Percentiles rank a stretch among this genome's conserved stretches.
Conservation (phyloP, 768 basidiomycete species). For the Mycena alexandri region DNA sequence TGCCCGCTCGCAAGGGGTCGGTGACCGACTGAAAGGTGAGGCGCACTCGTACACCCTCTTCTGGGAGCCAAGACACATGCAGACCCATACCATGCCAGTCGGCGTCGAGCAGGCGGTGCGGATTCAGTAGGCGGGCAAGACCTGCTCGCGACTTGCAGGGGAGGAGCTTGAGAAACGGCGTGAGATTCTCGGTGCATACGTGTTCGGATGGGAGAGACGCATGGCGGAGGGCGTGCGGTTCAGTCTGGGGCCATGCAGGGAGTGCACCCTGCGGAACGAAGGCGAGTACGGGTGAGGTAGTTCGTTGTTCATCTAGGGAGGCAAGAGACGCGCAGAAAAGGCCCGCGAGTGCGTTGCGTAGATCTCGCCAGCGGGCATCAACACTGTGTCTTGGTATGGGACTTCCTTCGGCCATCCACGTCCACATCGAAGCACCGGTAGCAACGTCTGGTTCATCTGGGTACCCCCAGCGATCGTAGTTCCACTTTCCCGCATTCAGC, state of each 20-base stretch:
- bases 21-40: slow-evolving; percentile 82
- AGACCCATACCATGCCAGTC: slow-evolving; percentile 93
- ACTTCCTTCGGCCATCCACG: slow-evolving; percentile 85
- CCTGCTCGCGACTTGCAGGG: slow-evolving; percentile 94
- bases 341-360: slow-evolving; percentile 92
- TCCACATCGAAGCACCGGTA: slow-evolving; percentile 91
- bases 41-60: slow-evolving; percentile 71
- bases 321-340: slow-evolving; percentile 95
- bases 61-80: slow-evolving; percentile 75
- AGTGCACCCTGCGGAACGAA: slow-evolving; percentile 74
- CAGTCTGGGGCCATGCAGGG: slow-evolving; percentile 53
- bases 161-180: slow-evolving; percentile 93
- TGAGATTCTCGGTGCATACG: slow-evolving; percentile 98
- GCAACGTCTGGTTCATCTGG: slow-evolving; percentile 83
- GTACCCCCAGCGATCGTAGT: slow-evolving; percentile 86
- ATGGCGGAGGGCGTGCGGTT: slow-evolving; percentile 73
- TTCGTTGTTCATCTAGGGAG: slow-evolving; percentile 79
- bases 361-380: slow-evolving; percentile 84
- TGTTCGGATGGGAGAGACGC: slow-evolving; percentile 85
- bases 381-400: slow-evolving; percentile 57
- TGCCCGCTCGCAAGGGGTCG: slow-evolving; percentile 76
- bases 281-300: slow-evolving; percentile 71
- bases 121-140: slow-evolving; percentile 84
- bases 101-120: slow-evolving; percentile 88
- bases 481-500: slow-evolving; percentile 94